Base-by-base conservation (phyloP, 306 rosid species). In the Gastrolobium villosum region DNA sequence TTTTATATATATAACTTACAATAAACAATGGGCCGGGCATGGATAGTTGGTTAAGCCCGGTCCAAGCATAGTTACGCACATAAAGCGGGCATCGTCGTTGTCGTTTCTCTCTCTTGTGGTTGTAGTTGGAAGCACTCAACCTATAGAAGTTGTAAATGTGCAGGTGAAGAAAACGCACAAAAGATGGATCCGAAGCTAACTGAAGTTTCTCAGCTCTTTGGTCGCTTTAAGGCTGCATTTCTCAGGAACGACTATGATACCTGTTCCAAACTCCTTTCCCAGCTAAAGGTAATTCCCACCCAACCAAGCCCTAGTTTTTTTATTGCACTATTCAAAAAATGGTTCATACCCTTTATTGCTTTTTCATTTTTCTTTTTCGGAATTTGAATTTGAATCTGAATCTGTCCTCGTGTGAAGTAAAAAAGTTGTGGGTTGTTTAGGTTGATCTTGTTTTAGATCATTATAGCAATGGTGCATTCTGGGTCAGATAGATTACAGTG, bases 141-240 rank as follows among this genome's bases (percentile, higher is more conserved):
- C 53, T 46, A 10, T 11, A 11, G 26, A 49, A 45, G 50, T 13
- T 46, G 53, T 3, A 26, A 49, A 49, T 40, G 6, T n/a, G 26
- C 26, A n/a, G 54, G 26, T 13, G 54, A 49, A 49, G 52, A 5
- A 20, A 20, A 20, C 26, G 26, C 26, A 20, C 26, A 60, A 77
- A 71, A 63, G 5, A 90, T 94, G 97, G 95, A 92, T 85, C 95
- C 97, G 35, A 92, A 91, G 88, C 65, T 92, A 0, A 87, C 89
- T 2, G 97, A 92, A 76, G 91, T 88, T 31, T 82, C 90, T 2
- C 97, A 92, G 88, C 84, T 73, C 63, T 90, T 92, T 56, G 97
- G 86, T 81, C 97, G 97, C 63, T 91, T 92, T 61, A 94, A 94
- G 72, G 93, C 99, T 0, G 93, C 95, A 1, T 75, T 82, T 73